Evolutionary conservation across 768 basidiomycete genomes (phyloP), one percentile per base, ranked within the genome.

Genomic region (Asterophora parasitica): DNA sequence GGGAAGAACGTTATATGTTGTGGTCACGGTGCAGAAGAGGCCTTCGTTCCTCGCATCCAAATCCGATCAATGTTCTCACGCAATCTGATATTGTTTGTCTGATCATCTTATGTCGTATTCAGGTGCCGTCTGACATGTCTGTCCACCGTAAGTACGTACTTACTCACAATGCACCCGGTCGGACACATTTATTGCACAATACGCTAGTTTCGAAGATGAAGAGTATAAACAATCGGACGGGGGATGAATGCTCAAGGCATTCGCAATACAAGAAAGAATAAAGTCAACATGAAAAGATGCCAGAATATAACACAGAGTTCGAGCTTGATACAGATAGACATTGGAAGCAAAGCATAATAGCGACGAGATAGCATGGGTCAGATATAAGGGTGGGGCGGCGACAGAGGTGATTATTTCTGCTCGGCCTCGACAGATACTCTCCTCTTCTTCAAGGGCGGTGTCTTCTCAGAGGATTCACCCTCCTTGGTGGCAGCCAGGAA

Each of bases 361-460:
- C 54, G 54, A 51, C 34, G 48, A 53, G 46, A 55, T 51, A 55
- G 41, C 53, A 53, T 38, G 50, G 42, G 44, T 49, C 47, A 58
- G 48, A 53, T 54, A 58, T 35, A 48, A 51, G 53, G 10, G 46
- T 3, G 6, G 37, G 48, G 15, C 40, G 37, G 30, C 34, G 27
- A 36, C 19, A 51, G 41, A 33, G 27, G 26, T 23, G 44, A 48
- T 56, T 38, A 57, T 37, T 54, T 46, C 42, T 38, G n/a, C 33
- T 31, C 12, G 3, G 47, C 48, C 51, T 57, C 56, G 61, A 72
- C 59, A 53, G 67, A 64, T 59, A 61, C 69, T 53, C 74, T 73
- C 52, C 79, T 73, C 61, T 71, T 81, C 68, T 79, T 82, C 38
- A 66, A 56, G 7, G 77, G 78, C 1, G 74, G 73, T 11, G 67